Evolutionary conservation across 352 stramenopile genomes (phyloP), one percentile per base, ranked within the genome.

Genomic region (Globisporangium abappressorium): DNA sequence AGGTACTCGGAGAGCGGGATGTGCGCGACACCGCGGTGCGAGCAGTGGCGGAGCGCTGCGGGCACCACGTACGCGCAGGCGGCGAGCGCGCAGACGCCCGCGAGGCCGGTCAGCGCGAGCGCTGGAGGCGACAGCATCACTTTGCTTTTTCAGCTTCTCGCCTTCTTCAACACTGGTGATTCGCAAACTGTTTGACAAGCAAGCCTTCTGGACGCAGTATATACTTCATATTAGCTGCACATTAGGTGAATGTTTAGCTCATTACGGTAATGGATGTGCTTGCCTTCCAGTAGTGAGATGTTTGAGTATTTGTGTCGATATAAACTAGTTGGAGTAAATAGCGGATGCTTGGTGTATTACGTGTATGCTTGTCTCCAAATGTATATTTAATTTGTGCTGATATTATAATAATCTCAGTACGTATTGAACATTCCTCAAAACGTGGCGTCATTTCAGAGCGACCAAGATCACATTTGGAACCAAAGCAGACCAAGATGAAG

Each of bases 1-100:
- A 89, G 65, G 24, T 82, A 72, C 41, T 62, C 64, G 24, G 58
- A 30, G 9, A 76, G 28, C 57, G 84, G 76, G 5, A 92, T 74
- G 41, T 30, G 58, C 2, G 41, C 4, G 14, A 66, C 38, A 24
- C 47, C 57, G 20, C 55, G 5, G 56, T 59, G 24, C 9, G 55
- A 38, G 59, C 49, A 36, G 22, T 66, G 66, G 5, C 66, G 66
- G 41, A 56, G 51, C 22, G 63, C 28, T 28, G 38, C 36, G 6
- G 66, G 54, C 0, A 12, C 26, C 26, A 63, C 51, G 30, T 63
- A 60, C 43, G 47, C 57, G 30, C 43, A 55, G 9, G 30, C 30
- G 12, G 62, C 62, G 33, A 67, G 47, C 24, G 47, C 30, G 33
- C 55, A 69, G 20, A 49, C 41, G 33, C 64, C 46, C 3, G 26